Evolutionary conservation across 202 grass and related monocot species (phyloP).

Genomic region (Carex arenaria): DNA sequence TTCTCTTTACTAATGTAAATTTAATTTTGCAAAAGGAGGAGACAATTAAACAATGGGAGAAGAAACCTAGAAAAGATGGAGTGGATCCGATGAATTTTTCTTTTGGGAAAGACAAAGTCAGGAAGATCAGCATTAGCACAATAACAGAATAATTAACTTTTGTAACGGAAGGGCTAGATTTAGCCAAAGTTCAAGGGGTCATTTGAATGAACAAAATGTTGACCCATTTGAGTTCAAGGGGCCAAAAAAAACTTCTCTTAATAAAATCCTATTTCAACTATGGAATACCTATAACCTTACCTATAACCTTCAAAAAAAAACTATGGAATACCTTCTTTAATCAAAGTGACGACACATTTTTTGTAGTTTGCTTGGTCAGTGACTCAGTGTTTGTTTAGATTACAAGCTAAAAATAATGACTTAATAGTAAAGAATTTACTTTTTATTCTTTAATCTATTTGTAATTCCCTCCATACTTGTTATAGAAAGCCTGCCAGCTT

Average conservation of each 20-base stretch:
- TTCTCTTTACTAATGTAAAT: neutral
- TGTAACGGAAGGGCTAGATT: neutral
- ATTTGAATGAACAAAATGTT: neutral
- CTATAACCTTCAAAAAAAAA: too few species aligned
- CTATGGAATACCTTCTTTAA: neutral
- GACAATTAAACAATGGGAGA: too few species aligned
- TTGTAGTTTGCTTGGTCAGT: neutral
- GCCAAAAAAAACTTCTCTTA: neutral
- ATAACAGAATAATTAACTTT: neutral
- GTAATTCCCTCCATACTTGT: slow-evolving; percentile 23
- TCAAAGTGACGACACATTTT: neutral
- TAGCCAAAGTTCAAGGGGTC: neutral
- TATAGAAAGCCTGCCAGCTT: slow-evolving; percentile 53
- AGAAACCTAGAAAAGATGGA: too few species aligned
- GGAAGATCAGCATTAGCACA: neutral
- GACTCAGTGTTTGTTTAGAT: neutral
- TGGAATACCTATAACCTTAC: neutral
- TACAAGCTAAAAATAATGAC: neutral
- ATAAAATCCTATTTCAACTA: neutral
- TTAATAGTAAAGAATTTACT: neutral
- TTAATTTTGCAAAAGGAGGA: neutral
- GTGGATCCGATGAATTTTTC: too few species aligned
- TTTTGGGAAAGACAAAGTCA: neutral
- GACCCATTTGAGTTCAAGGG: neutral
- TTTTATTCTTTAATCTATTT: neutral